These are phyloP conservation scores for Gracilaria domingensis DNA, from an alignment of 23 red algal species.

Conservation along the genomic window DNA sequence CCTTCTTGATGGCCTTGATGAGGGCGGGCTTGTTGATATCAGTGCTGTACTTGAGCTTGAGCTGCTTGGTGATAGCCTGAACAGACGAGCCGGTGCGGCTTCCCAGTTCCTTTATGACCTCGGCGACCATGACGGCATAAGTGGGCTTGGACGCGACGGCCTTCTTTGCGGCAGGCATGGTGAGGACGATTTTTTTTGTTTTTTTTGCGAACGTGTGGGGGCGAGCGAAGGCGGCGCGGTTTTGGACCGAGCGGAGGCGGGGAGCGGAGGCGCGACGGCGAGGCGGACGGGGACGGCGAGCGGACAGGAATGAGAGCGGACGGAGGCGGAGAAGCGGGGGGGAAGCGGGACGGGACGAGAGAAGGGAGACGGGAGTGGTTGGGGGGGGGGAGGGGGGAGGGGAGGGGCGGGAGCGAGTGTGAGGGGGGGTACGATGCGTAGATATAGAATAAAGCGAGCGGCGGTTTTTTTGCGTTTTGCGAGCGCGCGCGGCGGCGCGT, in stretches of 20 bases:
- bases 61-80: slow-evolving; percentile 66
- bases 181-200: not conserved
- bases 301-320: not conserved
- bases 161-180: slow-evolving; percentile 59
- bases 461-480: not conserved
- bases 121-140: slow-evolving; percentile 72
- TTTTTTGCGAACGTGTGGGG: not conserved
- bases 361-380: not conserved
- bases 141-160: slow-evolving; percentile 49
- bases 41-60: slow-evolving; percentile 56
- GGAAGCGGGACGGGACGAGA: not conserved
- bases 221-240: not conserved
- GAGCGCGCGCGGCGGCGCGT: not conserved
- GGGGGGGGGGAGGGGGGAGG: not conserved
- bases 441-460: not conserved
- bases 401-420: not conserved
- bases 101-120: slow-evolving; percentile 49
- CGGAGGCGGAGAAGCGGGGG: not conserved
- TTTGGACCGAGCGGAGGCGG: not conserved
- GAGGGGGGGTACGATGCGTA: not conserved
- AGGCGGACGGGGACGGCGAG: not conserved
- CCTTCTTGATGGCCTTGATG: slow-evolving; percentile 74
- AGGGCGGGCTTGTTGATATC: slow-evolving; percentile 82
- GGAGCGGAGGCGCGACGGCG: not conserved
- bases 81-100: slow-evolving; percentile 69